Conservation (phyloP, 441 rosid species). For the Erodium moschatum region DNA sequence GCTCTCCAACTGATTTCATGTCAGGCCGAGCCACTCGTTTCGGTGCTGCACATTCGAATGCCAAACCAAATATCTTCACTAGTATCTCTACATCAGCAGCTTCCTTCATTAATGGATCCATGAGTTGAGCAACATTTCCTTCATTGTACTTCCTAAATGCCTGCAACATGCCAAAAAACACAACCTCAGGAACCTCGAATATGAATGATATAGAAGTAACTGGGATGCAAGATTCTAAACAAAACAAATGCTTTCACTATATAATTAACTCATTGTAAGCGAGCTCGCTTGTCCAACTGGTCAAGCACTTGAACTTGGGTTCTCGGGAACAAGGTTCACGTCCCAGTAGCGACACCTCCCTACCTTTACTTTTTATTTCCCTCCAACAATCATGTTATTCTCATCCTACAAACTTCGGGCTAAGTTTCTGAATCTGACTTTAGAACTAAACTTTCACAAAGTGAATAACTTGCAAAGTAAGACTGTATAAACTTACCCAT, state of each 20-base stretch:
- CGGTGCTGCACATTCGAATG: constrained; percentile 85
- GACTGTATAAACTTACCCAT: constrained; percentile 50
- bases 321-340: too few relatives aligned
- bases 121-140: constrained; percentile 41
- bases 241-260: neutral
- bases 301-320: neutral
- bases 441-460: neutral
- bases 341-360: too few relatives aligned
- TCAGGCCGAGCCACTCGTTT: constrained; percentile 58
- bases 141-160: constrained; percentile 57
- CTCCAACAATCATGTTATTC: neutral
- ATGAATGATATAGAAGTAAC: neutral
- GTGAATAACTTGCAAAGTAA: neutral
- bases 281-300: too few relatives aligned
- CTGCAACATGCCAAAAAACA: constrained; percentile 32
- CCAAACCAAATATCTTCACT: constrained; percentile 54
- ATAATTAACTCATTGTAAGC: too few relatives aligned
- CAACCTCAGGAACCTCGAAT: neutral
- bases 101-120: constrained; percentile 62
- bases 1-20: constrained; percentile 72
- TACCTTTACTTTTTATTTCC: too few relatives aligned
- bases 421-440: neutral
- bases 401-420: neutral
- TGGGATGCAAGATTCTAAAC: neutral
- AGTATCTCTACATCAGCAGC: constrained; percentile 38